Conservation (phyloP, 345 rosid genomes). For the Eucalyptus rudis region DNA sequence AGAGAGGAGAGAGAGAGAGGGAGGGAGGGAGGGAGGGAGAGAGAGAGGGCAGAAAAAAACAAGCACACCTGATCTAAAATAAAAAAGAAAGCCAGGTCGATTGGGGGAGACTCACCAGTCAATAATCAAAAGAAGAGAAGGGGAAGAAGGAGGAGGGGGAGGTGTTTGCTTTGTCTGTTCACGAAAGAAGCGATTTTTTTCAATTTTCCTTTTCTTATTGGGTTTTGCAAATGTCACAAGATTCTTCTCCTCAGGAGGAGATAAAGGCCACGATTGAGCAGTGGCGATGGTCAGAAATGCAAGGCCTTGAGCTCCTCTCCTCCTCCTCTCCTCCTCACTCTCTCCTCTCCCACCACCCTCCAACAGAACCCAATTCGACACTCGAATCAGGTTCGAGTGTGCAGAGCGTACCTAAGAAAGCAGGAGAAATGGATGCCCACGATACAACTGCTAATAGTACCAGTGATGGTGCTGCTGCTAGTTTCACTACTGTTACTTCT, state of each 20-base stretch:
- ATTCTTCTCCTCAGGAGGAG: constrained; percentile 34
- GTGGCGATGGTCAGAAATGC: constrained; percentile 99
- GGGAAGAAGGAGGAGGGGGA: background rate
- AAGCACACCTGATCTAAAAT: background rate
- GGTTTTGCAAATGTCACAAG: constrained; percentile 66
- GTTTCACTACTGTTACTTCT: background rate
- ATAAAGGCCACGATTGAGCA: constrained; percentile 56
- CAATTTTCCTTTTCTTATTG: background rate
- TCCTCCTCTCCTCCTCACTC: constrained; percentile 6
- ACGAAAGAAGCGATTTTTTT: constrained; percentile 4
- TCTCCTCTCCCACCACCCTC: constrained; percentile 10
- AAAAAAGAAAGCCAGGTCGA: background rate
- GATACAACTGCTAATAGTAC: background rate
- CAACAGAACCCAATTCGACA: background rate
- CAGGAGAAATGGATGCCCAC: constrained; percentile 35
- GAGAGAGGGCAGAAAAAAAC: background rate
- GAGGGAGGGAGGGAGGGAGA: background rate
- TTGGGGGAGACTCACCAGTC: background rate
- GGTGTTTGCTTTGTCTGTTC: background rate
- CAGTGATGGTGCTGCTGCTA: background rate
- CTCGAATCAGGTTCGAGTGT: background rate
- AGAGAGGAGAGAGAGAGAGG: background rate
- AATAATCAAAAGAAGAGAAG: background rate
- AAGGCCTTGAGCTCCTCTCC: constrained; percentile 88
- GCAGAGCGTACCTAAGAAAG: background rate